Conservation (phyloP, 2,329 filamentous ascomycete species). For the Metarhizium robertsii region DNA sequence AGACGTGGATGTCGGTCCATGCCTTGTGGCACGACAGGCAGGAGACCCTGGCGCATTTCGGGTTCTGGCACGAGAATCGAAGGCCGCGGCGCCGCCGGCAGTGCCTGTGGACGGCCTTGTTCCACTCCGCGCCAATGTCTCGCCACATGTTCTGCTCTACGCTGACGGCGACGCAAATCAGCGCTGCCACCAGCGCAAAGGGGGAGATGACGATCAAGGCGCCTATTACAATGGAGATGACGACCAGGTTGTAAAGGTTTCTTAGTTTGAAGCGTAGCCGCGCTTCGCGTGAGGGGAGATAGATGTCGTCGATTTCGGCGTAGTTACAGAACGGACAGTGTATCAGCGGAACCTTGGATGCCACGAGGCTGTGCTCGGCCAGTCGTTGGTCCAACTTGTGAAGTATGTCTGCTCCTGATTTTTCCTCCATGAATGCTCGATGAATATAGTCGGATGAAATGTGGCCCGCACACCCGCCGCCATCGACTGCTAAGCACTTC, state of each 20-base stretch:
- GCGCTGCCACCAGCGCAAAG: constrained; percentile 36
- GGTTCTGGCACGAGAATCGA: constrained; percentile 67
- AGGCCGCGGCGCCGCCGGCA: constrained; percentile 62
- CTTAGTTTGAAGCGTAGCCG: constrained; percentile 47
- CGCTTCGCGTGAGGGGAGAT: constrained; percentile 46
- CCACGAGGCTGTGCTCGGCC: constrained; percentile 64
- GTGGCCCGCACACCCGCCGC: constrained; percentile 62
- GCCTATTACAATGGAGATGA: constrained; percentile 43
- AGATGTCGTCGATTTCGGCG: constrained; percentile 75
- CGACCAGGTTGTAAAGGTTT: constrained; percentile 35
- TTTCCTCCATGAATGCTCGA: constrained; percentile 61
- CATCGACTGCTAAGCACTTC: constrained; percentile 70
- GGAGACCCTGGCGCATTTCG: constrained; percentile 58
- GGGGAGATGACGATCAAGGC: constrained; percentile 48
- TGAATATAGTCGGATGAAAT: constrained; percentile 61
- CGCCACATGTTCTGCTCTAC: constrained; percentile 32
- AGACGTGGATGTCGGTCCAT: constrained; percentile 84
- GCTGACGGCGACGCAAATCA: constrained; percentile 34
- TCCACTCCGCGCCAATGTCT: constrained; percentile 37
- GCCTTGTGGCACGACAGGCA: constrained; percentile 75
- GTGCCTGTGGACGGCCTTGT: constrained; percentile 54
- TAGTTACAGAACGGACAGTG: constrained; percentile 89
- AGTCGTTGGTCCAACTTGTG: constrained; percentile 70
- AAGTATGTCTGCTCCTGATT: constrained; percentile 61
- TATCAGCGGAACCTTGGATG: constrained; percentile 65